Base-by-base conservation (phyloP, 2,329 filamentous ascomycete genomes). In the Alternaria sp. region DNA sequence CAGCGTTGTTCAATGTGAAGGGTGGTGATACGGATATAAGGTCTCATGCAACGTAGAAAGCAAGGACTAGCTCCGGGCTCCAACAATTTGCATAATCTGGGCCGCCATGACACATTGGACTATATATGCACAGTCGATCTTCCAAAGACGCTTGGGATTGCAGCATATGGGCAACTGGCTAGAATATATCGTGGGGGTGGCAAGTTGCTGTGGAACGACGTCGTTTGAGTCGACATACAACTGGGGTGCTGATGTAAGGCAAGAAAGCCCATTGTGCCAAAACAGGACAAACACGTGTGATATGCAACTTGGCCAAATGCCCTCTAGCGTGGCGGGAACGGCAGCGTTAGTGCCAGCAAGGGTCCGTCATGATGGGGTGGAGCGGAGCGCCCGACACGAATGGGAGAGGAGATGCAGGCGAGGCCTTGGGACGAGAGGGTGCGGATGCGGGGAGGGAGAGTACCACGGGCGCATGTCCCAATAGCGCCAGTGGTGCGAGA, bases 281-380 rank as follows among this genome's bases (percentile, higher is more conserved):
- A 54, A 54, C 32, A 46, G 38, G 41, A 54, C 38, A 44, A 36
- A 36, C 54, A 57, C 54, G 54, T 57, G 59, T 49, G 51, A 40
- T 16, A 43, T 44, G 44, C 25, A 20, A 20, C 51, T 25, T 32
- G 20, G 34, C 51, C 22, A 20, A 10, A 44, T 50, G 4, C 18
- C 9, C 38, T 41, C 38, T 60, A 51, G 56, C 44, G 48, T 52
- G 32, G 28, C 59, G 59, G 62, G 54, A 64, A 50, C 54, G 58
- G 62, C 62, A 62, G 54, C 28, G 41, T 54, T 64, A 59, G 51
- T 30, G 43, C 41, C 32, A 25, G 46, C 55, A 56, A 52, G 40
- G 49, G 38, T 36, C 43, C 59, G 49, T 40, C 54, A 28, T 14
- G 25, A 56, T 43, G 56, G 36, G 51, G 48, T 63, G 57, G 44